phyloP scores from a whole-genome alignment of 495 filamentous ascomycete species.

The Penicillium steckii region DNA sequence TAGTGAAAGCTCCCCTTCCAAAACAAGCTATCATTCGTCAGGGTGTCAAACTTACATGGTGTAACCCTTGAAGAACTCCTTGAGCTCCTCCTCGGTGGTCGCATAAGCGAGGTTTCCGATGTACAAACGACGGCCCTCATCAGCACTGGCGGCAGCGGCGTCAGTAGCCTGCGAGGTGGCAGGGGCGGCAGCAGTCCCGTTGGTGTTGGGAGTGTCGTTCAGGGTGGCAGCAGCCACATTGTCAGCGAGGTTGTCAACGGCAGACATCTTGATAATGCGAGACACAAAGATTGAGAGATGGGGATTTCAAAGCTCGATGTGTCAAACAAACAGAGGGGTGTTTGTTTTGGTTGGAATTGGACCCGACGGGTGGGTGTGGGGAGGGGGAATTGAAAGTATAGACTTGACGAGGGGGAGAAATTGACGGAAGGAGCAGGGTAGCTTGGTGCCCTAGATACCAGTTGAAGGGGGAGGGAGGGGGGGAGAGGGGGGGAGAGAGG shows the following conservation, averaged over 20 bases:
- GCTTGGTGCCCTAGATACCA: conserved; percentile 84
- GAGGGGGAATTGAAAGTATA: background rate
- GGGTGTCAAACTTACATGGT: conserved; percentile 97
- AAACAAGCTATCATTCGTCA: no score
- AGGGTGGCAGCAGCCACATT: conserved; percentile 43
- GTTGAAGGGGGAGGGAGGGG: conserved; percentile 19
- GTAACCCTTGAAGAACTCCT: conserved; percentile 97
- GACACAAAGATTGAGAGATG: conserved; percentile 35
- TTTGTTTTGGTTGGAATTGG: conserved; percentile 39
- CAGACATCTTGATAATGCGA: conserved; percentile 58
- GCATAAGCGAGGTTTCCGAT: conserved; percentile 99
- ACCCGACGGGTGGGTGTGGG: conserved; percentile 36
- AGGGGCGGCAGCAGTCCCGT: conserved; percentile 76
- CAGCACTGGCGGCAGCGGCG: conserved; percentile 92
- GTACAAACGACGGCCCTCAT: conserved; percentile 97
- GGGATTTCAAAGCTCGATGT: conserved; percentile 26
- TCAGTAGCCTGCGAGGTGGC: conserved; percentile 62
- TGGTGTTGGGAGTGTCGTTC: conserved; percentile 64
- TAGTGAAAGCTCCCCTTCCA: no score
- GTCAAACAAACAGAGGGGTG: conserved; percentile 44
- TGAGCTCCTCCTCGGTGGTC: conserved; percentile 99
- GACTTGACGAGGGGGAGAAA: conserved; percentile 45
- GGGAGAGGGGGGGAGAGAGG: conserved; percentile 9
- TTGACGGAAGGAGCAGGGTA: conserved; percentile 64
- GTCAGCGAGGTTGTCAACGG: conserved; percentile 53